Conservation (phyloP, 805 yeast species). For the Sugiyamaella floridensis region DNA sequence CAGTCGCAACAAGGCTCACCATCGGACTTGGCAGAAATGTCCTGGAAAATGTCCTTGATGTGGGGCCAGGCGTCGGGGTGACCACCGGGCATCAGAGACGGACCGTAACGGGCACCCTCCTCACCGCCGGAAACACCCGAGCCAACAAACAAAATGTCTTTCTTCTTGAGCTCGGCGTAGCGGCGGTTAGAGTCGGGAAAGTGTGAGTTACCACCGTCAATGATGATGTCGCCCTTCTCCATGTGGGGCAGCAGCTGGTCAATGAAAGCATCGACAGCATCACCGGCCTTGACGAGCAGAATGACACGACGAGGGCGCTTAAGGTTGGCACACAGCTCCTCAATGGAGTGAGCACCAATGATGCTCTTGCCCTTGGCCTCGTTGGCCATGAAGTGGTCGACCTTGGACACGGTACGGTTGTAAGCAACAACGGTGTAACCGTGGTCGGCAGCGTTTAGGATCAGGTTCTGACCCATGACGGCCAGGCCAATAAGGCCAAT, state of each 20-base stretch:
- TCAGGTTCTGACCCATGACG: slow-evolving; percentile 97
- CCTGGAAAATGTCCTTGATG: slow-evolving; percentile 93
- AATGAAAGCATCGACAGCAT: slow-evolving; percentile 88
- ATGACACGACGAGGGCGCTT: slow-evolving; percentile 97
- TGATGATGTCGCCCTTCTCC: slow-evolving; percentile 96
- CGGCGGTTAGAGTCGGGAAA: slow-evolving; percentile 99
- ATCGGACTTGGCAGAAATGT: slow-evolving; percentile 90
- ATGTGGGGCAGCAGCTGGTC: slow-evolving; percentile 80
- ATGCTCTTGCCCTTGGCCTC: slow-evolving; percentile 96
- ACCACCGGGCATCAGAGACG: slow-evolving; percentile 99
- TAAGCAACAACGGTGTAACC: slow-evolving; percentile 96
- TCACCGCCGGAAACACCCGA: slow-evolving; percentile 99
- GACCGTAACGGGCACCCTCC: slow-evolving; percentile 99
- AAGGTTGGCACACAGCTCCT: slow-evolving; percentile 79
- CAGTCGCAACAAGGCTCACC: slow-evolving; percentile 99
- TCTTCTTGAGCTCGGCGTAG: slow-evolving; percentile 74
- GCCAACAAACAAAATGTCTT: slow-evolving; percentile 91
- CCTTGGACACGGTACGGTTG: slow-evolving; percentile 96
- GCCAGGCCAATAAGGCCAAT: slow-evolving; percentile 98
- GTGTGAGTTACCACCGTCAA: slow-evolving; percentile 99
- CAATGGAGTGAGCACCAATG: slow-evolving; percentile 89
- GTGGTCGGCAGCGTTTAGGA: slow-evolving; percentile 96
- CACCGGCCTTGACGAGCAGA: slow-evolving; percentile 92
- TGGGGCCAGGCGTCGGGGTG: slow-evolving; percentile 97
- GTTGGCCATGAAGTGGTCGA: slow-evolving; percentile 84